Percentiles rank a stretch among this genome's conserved stretches.
Evolutionary conservation across 495 filamentous ascomycete species (phyloP).

Genomic region (Podospora conica): DNA sequence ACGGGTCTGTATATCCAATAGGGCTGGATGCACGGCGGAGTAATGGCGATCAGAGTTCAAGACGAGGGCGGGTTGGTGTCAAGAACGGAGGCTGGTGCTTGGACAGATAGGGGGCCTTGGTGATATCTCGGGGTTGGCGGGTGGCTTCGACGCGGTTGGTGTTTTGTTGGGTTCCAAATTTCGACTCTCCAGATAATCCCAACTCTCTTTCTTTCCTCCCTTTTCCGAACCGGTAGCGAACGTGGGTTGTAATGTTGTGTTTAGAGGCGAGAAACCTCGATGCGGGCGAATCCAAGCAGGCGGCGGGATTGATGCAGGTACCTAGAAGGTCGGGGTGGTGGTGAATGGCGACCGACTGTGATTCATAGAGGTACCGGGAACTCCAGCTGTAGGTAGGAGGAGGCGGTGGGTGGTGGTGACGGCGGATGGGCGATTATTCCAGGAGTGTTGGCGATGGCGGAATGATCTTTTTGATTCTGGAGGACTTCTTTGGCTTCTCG

Average conservation of each 20-base stretch:
- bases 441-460: not conserved
- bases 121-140: not conserved
- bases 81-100: not conserved
- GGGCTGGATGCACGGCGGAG: not conserved
- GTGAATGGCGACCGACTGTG: not conserved
- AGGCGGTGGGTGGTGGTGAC: constrained; percentile 9
- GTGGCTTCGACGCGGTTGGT: not conserved
- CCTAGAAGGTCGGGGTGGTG: not conserved
- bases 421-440: constrained; percentile 1
- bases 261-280: constrained; percentile 11
- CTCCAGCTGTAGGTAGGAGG: not conserved
- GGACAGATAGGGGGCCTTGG: not conserved
- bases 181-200: constrained; percentile 16
- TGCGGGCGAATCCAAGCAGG: constrained; percentile 11
- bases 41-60: not conserved
- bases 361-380: not conserved
- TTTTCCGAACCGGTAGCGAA: constrained; percentile 27
- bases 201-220: constrained; percentile 12
- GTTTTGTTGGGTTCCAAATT: constrained; percentile 9
- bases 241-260: constrained; percentile 20
- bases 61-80: not conserved
- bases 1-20: not conserved
- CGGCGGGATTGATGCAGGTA: not conserved
- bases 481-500: constrained; percentile 9
- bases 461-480: constrained; percentile 10